phyloP scores from a whole-genome alignment of 1,139 yeast genomes.

The Meyerozyma smithsonii region DNA sequence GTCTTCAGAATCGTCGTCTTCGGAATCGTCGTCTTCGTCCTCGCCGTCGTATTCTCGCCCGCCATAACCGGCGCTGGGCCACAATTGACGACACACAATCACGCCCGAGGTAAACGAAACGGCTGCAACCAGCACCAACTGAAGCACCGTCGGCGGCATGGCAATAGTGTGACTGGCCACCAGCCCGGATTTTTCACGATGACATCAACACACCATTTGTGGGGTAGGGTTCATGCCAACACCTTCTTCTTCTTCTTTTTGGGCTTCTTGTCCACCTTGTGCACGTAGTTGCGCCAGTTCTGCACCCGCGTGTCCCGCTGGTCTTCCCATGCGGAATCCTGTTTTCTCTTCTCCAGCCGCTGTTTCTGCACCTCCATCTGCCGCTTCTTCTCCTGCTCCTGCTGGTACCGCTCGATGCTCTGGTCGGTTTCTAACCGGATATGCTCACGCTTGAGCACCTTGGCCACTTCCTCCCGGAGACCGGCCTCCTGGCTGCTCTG shows the following conservation, averaged over 20 bases:
- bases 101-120: slow-evolving; percentile 1
- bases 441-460: not conserved
- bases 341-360: not conserved
- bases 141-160: not conserved
- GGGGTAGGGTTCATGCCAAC: slow-evolving; percentile 1
- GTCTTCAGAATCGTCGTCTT: slow-evolving; percentile 34
- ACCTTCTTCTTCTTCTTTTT: slow-evolving; percentile 4
- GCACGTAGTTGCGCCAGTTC: slow-evolving; percentile 3
- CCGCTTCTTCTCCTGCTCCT: not conserved
- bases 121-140: slow-evolving; percentile 1
- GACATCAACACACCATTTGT: slow-evolving; percentile 3
- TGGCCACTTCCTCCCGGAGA: not conserved
- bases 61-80: not conserved
- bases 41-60: slow-evolving; percentile 12
- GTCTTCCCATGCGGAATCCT: slow-evolving; percentile 4
- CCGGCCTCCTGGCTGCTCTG: too few species aligned
- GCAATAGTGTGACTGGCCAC: not conserved
- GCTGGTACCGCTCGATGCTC: not conserved
- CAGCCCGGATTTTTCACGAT: not conserved
- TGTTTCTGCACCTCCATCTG: not conserved
- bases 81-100: not conserved
- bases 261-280: slow-evolving; percentile 4
- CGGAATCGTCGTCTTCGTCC: slow-evolving; percentile 33
- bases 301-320: slow-evolving; percentile 2
- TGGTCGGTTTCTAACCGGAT: not conserved